phyloP scores from a whole-genome alignment of 208 protist genomes.

The Leishmania guyanensis region DNA sequence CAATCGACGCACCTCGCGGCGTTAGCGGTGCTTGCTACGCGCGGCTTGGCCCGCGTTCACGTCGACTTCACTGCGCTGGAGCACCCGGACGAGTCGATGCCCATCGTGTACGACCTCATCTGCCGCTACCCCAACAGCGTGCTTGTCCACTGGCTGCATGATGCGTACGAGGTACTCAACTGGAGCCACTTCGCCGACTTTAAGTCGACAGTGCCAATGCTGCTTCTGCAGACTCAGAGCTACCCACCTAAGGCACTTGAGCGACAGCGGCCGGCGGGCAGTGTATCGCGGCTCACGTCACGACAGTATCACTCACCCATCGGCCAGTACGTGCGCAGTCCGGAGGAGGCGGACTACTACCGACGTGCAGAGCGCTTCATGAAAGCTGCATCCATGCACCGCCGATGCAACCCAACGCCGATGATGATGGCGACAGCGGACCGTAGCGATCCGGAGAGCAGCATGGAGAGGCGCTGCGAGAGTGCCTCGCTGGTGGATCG shows the following conservation, averaged over 20 bases:
- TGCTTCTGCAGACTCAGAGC: slow-evolving; percentile 79
- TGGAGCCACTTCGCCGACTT: slow-evolving; percentile 78
- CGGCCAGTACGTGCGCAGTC: slow-evolving; percentile 24
- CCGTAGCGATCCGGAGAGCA: neutral
- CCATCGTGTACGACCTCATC: slow-evolving; percentile 77
- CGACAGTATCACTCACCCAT: slow-evolving; percentile 35
- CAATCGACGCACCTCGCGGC: slow-evolving; percentile 86
- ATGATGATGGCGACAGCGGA: slow-evolving; percentile 5
- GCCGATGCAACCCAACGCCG: slow-evolving; percentile 20
- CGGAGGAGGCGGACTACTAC: slow-evolving; percentile 40
- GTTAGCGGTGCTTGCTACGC: slow-evolving; percentile 70
- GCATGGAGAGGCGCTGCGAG: slow-evolving; percentile 11
- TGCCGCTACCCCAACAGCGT: slow-evolving; percentile 76
- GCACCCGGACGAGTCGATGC: slow-evolving; percentile 87
- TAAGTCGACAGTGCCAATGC: slow-evolving; percentile 63
- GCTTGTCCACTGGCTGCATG: slow-evolving; percentile 87
- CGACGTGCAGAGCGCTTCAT: slow-evolving; percentile 20
- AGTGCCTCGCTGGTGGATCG: slow-evolving; percentile 19
- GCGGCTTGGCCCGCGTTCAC: slow-evolving; percentile 74
- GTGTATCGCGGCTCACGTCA: slow-evolving; percentile 30
- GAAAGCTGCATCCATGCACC: slow-evolving; percentile 10
- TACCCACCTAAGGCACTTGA: slow-evolving; percentile 41
- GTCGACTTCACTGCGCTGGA: slow-evolving; percentile 90
- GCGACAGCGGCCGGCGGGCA: slow-evolving; percentile 27
- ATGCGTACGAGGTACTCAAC: slow-evolving; percentile 88